Percentiles rank a stretch among this genome's conserved stretches.
Evolutionary conservation across 2,329 filamentous ascomycete genomes (phyloP).

Genomic region (Zasmidium citrigriseum): DNA sequence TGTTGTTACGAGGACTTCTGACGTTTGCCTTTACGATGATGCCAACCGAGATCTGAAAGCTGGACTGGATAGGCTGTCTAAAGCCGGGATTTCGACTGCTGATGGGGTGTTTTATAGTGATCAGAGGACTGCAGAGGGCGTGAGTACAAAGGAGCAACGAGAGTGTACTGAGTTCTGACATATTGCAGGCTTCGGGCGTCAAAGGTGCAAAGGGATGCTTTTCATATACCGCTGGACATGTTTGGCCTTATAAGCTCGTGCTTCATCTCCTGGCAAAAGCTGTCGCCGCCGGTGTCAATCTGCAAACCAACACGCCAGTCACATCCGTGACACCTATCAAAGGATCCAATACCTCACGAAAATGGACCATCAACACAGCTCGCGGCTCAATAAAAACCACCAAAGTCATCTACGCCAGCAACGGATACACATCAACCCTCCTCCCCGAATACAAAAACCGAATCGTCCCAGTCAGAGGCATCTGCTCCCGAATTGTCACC

Average conservation of each 20-base stretch:
- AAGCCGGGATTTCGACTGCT: constrained; percentile 29
- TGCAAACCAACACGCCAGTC: constrained; percentile 73
- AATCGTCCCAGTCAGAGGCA: constrained; percentile 37
- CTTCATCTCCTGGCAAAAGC: constrained; percentile 26
- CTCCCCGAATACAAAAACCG: constrained; percentile 37
- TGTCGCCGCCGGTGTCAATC: constrained; percentile 58
- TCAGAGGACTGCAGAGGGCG: constrained; percentile 33
- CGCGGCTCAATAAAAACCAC: constrained; percentile 29
- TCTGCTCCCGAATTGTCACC: constrained; percentile 49
- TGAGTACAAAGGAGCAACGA: constrained; percentile 13
- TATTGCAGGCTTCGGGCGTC: constrained; percentile 38
- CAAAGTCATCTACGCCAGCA: constrained; percentile 36
- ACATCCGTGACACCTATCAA: constrained; percentile 73
- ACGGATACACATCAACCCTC: constrained; percentile 30
- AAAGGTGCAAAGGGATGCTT: constrained; percentile 40
- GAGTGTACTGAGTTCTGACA: neutral
- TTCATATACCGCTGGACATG: constrained; percentile 52
- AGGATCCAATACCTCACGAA: neutral
- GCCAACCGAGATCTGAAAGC: constrained; percentile 29
- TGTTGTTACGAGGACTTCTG: constrained; percentile 42
- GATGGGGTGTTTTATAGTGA: constrained; percentile 34
- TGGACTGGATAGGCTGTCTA: constrained; percentile 34
- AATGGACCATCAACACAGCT: constrained; percentile 23
- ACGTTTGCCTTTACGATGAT: constrained; percentile 39
- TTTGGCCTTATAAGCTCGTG: constrained; percentile 35